Base-by-base conservation (phyloP, 2,329 filamentous ascomycete genomes). In the Aspergillus sp. region DNA sequence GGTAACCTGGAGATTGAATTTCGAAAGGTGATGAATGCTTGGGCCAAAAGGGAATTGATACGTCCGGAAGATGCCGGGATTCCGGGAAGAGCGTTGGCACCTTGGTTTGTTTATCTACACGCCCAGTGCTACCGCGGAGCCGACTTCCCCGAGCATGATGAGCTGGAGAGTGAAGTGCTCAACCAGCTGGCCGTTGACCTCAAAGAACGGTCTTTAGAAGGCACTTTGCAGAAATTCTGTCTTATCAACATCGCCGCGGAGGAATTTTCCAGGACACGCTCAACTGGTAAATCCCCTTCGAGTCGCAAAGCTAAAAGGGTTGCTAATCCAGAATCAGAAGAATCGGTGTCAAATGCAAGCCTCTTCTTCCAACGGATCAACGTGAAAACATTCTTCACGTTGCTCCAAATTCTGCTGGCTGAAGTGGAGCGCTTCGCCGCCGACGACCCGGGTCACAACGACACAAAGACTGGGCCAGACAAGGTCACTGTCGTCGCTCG, bases 241-340 rank as follows among this genome's bases (percentile, higher is more conserved):
- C 76, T 96, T 42, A 84, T 93, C 60, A 97, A 95, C 63, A 88
- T 97, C 56, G 85, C 90, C 5, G 90, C 92, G 6, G 90, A 94
- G 68, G 82, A 87, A 58, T 81, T 89, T 65, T 87, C 90, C 41
- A 79, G 78, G 26, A 74, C 82, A 20, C 82, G 81, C 60, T 79
- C 86, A 55, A 75, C 78, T 67, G 74, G 86, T 85, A 76, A 65
- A 69, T 61, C 35, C 16, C 16, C 30, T 47, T 30, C 38, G 58
- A 56, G 50, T 36, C 45, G 10, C 42, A 16, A 11, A 43, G 53
- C 10, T 16, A 22, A 44, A 45, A 41, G 16, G 17, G n/a, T 36
- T 50, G 50, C 53, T 66, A 26, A 68, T 53, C 16, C 35, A 41
- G 9, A 10, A 49, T 47, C 54, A 78, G 79, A 79, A 56, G 73